Percentiles rank a stretch among this genome's conserved stretches.
These are phyloP conservation scores for Lipomyces chichibuensis DNA, from an alignment of 805 yeast species.

Conservation along the genomic window DNA sequence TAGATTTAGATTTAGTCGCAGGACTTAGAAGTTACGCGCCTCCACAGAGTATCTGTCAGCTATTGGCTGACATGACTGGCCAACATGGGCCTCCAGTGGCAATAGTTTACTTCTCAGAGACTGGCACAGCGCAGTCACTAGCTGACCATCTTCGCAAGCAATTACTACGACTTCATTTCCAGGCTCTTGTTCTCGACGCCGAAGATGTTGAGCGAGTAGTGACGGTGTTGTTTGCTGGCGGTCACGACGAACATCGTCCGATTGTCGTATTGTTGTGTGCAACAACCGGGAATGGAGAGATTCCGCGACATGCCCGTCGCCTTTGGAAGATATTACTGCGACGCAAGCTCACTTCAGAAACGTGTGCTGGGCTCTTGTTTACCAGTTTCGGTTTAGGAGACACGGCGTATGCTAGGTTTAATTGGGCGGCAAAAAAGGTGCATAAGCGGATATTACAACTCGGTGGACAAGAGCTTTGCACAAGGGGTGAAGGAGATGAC, in stretches of 20 bases:
- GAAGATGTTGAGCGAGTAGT: constrained; percentile 57
- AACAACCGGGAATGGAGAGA: constrained; percentile 94
- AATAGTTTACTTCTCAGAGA: constrained; percentile 86
- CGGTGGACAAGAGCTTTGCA: constrained; percentile 73
- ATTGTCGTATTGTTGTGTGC: constrained; percentile 67
- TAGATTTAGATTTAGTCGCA: background rate
- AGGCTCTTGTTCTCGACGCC: constrained; percentile 54
- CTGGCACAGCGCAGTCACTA: constrained; percentile 87
- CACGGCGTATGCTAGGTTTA: constrained; percentile 84
- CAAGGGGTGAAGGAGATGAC: constrained; percentile 89
- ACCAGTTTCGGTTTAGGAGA: constrained; percentile 92
- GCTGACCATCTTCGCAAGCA: constrained; percentile 65
- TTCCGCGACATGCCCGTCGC: constrained; percentile 74
- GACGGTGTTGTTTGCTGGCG: background rate
- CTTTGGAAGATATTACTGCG: constrained; percentile 76
- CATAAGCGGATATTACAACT: constrained; percentile 78
- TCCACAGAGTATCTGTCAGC: background rate
- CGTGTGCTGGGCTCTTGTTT: constrained; percentile 63
- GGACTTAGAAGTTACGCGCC: background rate
- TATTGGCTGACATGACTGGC: background rate
- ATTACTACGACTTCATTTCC: constrained; percentile 58
- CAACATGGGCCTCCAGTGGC: constrained; percentile 47
- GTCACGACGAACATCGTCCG: constrained; percentile 45
- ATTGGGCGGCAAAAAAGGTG: constrained; percentile 82
- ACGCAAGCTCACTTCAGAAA: constrained; percentile 62